These are phyloP conservation scores for Scheffersomyces coipomensis DNA, from an alignment of 805 yeast genomes.

Conservation along the genomic window DNA sequence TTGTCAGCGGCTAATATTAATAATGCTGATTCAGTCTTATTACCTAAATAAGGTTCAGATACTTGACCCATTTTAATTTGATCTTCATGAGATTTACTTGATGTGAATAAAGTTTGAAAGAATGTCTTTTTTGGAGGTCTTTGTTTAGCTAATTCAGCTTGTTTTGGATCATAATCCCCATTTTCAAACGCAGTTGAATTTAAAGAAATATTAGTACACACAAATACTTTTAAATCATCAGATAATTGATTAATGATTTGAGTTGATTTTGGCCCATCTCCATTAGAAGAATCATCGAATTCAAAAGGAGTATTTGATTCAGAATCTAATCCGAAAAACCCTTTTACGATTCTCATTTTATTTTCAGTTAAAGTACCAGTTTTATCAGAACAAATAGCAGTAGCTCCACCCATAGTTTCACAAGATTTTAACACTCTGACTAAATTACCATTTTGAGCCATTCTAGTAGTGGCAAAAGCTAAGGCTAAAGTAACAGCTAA, in stretches of 20 bases:
- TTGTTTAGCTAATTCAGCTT: constrained; percentile 20
- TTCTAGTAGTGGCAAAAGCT: constrained; percentile 97
- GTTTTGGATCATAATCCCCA: constrained; percentile 37
- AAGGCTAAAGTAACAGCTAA: constrained; percentile 94
- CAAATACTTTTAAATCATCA: constrained; percentile 18
- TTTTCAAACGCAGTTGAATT: constrained; percentile 93
- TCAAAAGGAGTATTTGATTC: constrained; percentile 18
- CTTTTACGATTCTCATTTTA: constrained; percentile 85
- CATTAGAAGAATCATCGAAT: constrained; percentile 48
- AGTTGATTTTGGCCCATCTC: constrained; percentile 19
- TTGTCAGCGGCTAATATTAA: constrained; percentile 62
- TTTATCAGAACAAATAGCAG: constrained; percentile 94
- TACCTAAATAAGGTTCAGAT: constrained; percentile 75
- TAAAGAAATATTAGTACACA: constrained; percentile 59
- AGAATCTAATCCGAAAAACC: constrained; percentile 54
- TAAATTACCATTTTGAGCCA: constrained; percentile 94
- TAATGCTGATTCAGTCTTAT: constrained; percentile 92
- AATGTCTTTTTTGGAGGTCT: constrained; percentile 30
- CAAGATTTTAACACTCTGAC: constrained; percentile 93
- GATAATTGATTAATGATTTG: constrained; percentile 19
- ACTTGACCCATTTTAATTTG: constrained; percentile 16
- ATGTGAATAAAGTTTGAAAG: constrained; percentile 22
- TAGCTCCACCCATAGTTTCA: constrained; percentile 99
- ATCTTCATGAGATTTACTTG: constrained; percentile 7
- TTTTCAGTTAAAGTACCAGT: constrained; percentile 97